Evolutionary conservation across 2,329 filamentous ascomycete species (phyloP), one percentile per base, ranked within the genome.

Genomic region (Neoarthrinium moseri): DNA sequence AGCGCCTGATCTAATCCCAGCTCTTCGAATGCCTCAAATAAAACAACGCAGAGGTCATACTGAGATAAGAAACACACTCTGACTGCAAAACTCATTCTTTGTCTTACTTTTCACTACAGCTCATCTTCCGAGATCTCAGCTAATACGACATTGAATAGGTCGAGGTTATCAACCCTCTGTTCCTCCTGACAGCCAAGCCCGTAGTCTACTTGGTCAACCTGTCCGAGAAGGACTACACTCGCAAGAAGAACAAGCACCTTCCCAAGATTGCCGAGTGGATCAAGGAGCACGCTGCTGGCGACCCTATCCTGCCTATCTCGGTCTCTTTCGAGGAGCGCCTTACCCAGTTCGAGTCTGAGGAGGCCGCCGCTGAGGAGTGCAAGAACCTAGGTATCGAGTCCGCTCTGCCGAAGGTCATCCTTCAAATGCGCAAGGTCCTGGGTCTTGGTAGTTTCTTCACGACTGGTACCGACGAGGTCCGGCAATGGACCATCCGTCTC

Each of bases 191-290:
- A 29, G 94, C 95, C 55, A 99, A 99, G 76, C 92, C 94, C 4
- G 91, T 96, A 47, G 92, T 99, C 56, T 97, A 90, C 75, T 80
- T 99, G 34, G 89, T 97, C 74, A 99, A 99, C 75, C 75, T 99
- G 51, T 96, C 90, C 52, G 95, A 99, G 76, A 91, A 84, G 71
- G 94, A 99, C 71, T 99, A 91, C 70, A 86, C 96, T 64, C 87
- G 94, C 63, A 94, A 97, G 77, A 99, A 97, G 87, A 99, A 99
- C 83, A 99, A 99, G 84, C 84, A 99, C 73, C 82, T 99, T 46
- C 82, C 88, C 56, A 94, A 92, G 75, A 86, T 97, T 57, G 89
- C 88, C 50, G 88, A 94, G 66, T 99, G 94, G 94, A 84, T 96
- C 70, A 95, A 97, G 75, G 82, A 88, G 66, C 80, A 99, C 68